Conservation (phyloP, 1,139 yeast species). For the Candida sojae region DNA sequence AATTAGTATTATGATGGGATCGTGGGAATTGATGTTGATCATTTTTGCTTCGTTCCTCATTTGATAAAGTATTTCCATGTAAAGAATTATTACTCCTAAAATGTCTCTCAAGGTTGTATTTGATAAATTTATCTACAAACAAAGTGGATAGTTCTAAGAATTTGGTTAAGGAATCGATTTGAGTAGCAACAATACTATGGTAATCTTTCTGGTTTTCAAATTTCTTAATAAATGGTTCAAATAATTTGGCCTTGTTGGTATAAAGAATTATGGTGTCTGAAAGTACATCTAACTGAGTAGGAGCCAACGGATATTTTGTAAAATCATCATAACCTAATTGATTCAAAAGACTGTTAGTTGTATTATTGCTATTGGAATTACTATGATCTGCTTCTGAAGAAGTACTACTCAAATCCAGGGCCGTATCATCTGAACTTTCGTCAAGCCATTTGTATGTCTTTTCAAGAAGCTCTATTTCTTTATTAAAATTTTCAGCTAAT, state of each 20-base stretch:
- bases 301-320: slow-evolving; percentile 26
- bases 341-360: neutral
- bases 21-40: neutral
- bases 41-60: neutral
- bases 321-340: slow-evolving; percentile 13
- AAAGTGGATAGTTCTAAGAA: slow-evolving; percentile 33
- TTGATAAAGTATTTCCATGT: neutral
- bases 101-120: slow-evolving; percentile 8
- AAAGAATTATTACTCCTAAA: neutral
- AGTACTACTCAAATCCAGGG: neutral
- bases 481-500: slow-evolving; percentile 42
- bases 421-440: neutral
- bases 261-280: slow-evolving; percentile 48
- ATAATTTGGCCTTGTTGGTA: slow-evolving; percentile 52
- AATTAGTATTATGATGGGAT: slow-evolving; percentile 1
- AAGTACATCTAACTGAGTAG: slow-evolving; percentile 39
- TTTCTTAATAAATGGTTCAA: slow-evolving; percentile 51
- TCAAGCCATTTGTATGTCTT: neutral
- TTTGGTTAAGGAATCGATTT: slow-evolving; percentile 38
- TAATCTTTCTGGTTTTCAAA: slow-evolving; percentile 34
- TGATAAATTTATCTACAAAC: slow-evolving; percentile 17
- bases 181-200: slow-evolving; percentile 28
- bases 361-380: neutral
- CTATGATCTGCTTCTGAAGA: neutral
- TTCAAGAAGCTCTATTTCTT: slow-evolving; percentile 40